Evolutionary conservation across 139 green algal species (phyloP), one percentile per base, ranked within the genome.

Genomic region (Zygnema circumcarinatum): DNA sequence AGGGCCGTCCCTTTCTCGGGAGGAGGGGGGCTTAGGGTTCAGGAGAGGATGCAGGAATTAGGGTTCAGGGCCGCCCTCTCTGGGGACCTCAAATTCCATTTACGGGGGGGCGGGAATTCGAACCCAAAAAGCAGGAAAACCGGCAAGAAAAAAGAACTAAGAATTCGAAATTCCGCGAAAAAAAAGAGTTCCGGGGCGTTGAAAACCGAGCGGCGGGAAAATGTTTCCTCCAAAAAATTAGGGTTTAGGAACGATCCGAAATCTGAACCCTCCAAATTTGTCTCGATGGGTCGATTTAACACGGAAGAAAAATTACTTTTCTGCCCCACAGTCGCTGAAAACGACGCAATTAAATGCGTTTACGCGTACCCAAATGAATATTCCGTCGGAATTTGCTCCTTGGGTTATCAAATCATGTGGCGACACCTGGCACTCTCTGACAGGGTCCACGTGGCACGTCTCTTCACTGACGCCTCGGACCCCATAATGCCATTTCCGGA

Each of bases 321-420:
- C 72, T 33, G 29, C 54, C 25, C 54, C 25, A 25, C 25, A 25
- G 40, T 35, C 33, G 33, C 72, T 16, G 72, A 32, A 16, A 29
- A 25, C 25, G 54, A 72, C 54, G 54, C 54, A 29, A 25, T 72
- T 25, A 25, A 72, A 32, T 86, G 75, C 29, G 74, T 94, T 21
- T 94, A 94, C 42, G 92, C 92, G 16, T 94, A 94, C 54, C 92
- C 92, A 1, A 94, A 92, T 67, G 91, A 93, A 7, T 94, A 94
- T 41, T 91, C 67, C 1, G 92, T 94, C 11, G 91, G 92, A 32
- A 94, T 94, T 32, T 94, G 87, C 36, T 87, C 62, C 42, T 88
- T 94, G 40, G 92, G 92, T 1, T 94, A 94, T 67, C 92, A 94
- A 76, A 80, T 94, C 39, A 88, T 91, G 72, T 94, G 92, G 88